Evolutionary conservation across 176 grass and related monocot species (phyloP), one percentile per base, ranked within the genome.

Genomic region (Triticum dicoccoides): DNA sequence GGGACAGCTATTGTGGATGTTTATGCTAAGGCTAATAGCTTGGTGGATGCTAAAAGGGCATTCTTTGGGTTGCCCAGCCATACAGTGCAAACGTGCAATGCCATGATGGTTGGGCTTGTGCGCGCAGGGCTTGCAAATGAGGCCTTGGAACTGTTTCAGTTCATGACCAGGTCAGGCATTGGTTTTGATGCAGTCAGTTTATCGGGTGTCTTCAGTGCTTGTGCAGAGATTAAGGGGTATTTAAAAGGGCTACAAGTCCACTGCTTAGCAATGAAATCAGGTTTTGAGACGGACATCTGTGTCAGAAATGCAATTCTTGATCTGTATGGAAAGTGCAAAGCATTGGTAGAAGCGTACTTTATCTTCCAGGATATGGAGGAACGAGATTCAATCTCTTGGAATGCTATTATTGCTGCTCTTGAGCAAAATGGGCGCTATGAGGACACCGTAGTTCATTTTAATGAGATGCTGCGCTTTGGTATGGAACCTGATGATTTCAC

Each of bases 291-390:
- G 23, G 84, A 90, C 32, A 78, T 93, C 75, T 98, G 91, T 75
- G 91, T 98, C 25, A 47, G 15, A 71, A 98, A 95, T 90, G 91
- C 89, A 59, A 51, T 95, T 83, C 83, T 98, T 37, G 93, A 93
- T 92, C 89, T 98, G 81, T 98, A 95, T 87, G 93, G 95, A 18
- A 98, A 98, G 75, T 93, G 93, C 84, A 95, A 93, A 86, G 85
- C 79, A 83, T 90, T 95, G 30, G 20, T 30, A 39, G 91, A 98
- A 47, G 92, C 89, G 11, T 89, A 49, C 77, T 37, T 58, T 92
- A 72, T 93, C 79, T 98, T 98, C 85, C 61, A 90, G 35, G 87
- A 92, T 61, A 98, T 95, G 95, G 80, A 87, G 24, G 64, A 73
- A 85, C 91, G 91, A 86, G 95, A 98, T 89, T 79, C 92, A 11